Base-by-base conservation (phyloP, 2,329 filamentous ascomycete species). In the Lachnellula suecica region DNA sequence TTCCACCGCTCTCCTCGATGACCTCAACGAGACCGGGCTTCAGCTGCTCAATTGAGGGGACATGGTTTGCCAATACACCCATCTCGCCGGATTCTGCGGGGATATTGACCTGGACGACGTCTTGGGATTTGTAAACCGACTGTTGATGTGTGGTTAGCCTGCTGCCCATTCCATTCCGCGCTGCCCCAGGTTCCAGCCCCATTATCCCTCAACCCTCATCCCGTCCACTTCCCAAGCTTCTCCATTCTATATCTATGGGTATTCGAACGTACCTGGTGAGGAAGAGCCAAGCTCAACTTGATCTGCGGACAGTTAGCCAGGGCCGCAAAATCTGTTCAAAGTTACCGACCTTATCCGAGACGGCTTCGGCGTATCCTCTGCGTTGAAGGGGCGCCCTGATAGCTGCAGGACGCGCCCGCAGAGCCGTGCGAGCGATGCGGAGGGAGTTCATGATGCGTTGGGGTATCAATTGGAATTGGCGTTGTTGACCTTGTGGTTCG, bases 1-100 rank as follows among this genome's bases (percentile, higher is more conserved):
- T 79, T 71, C 80, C 81, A 70, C 91, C 89, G 70, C 78, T 83
- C 83, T 99, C 94, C 82, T 97, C 93, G 64, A 97, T 84, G 70
- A 99, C 82, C 82, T 97, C 93, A 65, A 99, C 83, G 65, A 97
- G 78, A 70, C 94, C 94, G 57, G 94, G 92, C 84, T 95, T 96
- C 75, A 99, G 83, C 82, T 99, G 94, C 83, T 99, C 94, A 71
- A 99, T 97, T 58, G 92, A 91, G 62, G 94, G 92, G 68, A 99
- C 94, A 84, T 99, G 94, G 83, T 94, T 95, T 73, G 94, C 94
- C 71, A 99, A 88, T 68, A 99, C 88, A 88, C 94, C 94, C 94
- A 99, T 99, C 68, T 97, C 94, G 73, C 94, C 94, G 59, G 92
- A 95, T 75, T 96, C 94, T 70, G 94, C 94, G 73, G 94, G 88